Evolutionary conservation across 1,284 basidiomycete genomes (phyloP), one percentile per base, ranked within the genome.

Genomic region (Rhodotorula sp.): DNA sequence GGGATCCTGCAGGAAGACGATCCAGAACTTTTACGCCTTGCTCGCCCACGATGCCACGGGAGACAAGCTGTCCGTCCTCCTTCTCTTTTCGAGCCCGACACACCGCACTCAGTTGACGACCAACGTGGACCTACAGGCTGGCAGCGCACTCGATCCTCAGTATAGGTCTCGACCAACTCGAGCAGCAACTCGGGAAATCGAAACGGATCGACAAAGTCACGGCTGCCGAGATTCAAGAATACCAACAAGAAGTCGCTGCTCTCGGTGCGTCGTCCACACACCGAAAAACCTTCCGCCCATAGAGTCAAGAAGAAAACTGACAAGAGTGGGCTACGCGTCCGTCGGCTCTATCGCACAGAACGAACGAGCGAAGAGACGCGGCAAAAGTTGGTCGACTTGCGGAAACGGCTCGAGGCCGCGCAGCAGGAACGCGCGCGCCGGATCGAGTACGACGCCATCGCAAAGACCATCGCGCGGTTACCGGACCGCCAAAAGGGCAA

Each of bases 401-500:
- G 64, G 16, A 34, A 48, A 7, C 21, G 64, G 29, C 65, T 77
- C 31, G 51, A 29, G 1, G 18, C n/a, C 3, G 78, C 75, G 0
- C 70, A 76, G 62, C 70, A 70, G 26, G 70, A 73, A 18, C 71
- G 78, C 5, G 71, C 72, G 15, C 65, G 77, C 43, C 68, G 74
- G 67, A 75, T 79, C 34, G 73, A 77, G 58, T 79, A 79, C 68
- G 78, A 79, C 62, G 62, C 56, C 5, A 54, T 72, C 21, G 71
- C 76, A 7, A 72, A 65, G 57, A 59, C 59, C 29, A 77, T 78
- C 8, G 34, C 57, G 2, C 67, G 67, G 39, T 52, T 78, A 20
- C 74, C 75, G 0, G 68, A 67, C 16, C 68, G 77, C 21, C 54
- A 51, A 5, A 66, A 75, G 46, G 73, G 72, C 5, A 46, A 51